Evolutionary conservation across 345 rosid species (phyloP), one percentile per base, ranked within the genome.

Genomic region (Psidium guajava): DNA sequence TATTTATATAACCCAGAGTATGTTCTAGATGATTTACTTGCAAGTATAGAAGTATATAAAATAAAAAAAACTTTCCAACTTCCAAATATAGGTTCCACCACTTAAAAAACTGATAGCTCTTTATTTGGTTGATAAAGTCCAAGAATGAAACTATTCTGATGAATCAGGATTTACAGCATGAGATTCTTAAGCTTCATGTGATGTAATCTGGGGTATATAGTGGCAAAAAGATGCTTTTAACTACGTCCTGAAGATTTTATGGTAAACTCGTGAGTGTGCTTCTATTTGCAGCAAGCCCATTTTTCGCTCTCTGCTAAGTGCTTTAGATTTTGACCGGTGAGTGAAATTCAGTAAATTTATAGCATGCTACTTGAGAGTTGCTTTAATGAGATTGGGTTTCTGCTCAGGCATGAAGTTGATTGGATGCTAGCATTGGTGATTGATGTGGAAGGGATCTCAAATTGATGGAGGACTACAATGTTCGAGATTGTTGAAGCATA

Each of bases 321-420:
- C 80, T 69, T 69, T 69, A 69, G 47, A 6, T 69, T 69, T 13
- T 36, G 25, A 36, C 80, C 25, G 40, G 77, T 69, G 24, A 69
- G 21, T 69, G 77, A 32, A 69, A 21, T 36, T 69, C 47, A 36
- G 6, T 18, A 9, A 36, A 20, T 20, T 69, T 69, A 36, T 69
- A 36, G 77, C 77, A 69, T 69, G 47, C 77, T 40, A 32, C 44
- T 32, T 4, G 77, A 36, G 42, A 52, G 24, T 83, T 40, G 47
- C 50, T 83, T 14, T 16, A 55, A 50, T 36, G 54, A 32, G 54
- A n/a, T 54, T 5, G 81, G 44, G 24, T 85, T 59, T 82, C 58
- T 82, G 20, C 32, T 54, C 84, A 85, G 90, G 84, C 27, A 53
- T 52, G n/a, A 84, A 75, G 88, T 82, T 90, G 89, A 85, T 87